These are phyloP conservation scores for Tetrahymena borealis DNA, from an alignment of 73 alveolate genomes.

Conservation along the genomic window DNA sequence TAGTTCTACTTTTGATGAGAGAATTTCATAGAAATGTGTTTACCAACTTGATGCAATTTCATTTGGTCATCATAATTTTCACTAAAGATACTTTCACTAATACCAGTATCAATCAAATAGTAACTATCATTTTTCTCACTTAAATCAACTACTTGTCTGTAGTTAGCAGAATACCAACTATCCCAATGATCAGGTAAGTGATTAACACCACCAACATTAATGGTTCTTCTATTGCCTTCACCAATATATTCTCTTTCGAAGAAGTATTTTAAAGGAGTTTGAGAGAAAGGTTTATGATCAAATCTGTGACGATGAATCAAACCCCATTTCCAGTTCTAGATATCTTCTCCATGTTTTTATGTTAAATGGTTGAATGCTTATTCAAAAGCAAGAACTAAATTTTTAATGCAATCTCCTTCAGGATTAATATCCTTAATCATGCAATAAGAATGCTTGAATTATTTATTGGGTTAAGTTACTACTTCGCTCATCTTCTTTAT, in stretches of 20 bases:
- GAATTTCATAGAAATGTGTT: neutral
- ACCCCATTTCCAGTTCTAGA: slow-evolving; percentile 32
- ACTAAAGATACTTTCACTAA: neutral
- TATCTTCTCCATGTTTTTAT: slow-evolving; percentile 8
- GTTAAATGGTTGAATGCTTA: slow-evolving; percentile 1
- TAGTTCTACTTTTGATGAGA: neutral
- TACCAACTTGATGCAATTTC: neutral
- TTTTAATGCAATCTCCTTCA: slow-evolving; percentile 10
- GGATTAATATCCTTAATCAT: neutral
- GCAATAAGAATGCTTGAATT: neutral
- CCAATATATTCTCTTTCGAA: slow-evolving; percentile 20
- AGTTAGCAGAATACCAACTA: neutral
- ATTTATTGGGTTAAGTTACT: neutral
- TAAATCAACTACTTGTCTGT: neutral
- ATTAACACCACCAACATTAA: neutral
- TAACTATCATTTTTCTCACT: slow-evolving; percentile 3
- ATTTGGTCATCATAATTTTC: slow-evolving; percentile 1
- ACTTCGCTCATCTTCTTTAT: neutral
- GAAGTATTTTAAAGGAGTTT: slow-evolving; percentile 6
- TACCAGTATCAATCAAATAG: slow-evolving; percentile 25
- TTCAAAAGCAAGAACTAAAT: slow-evolving; percentile 13
- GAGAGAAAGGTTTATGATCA: slow-evolving; percentile 12
- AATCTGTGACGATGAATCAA: neutral
- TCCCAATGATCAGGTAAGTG: neutral
- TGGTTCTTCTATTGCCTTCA: slow-evolving; percentile 23